phyloP scores from a whole-genome alignment of 225 moss, liverwort and hornwort species.

The Asterella californica region DNA sequence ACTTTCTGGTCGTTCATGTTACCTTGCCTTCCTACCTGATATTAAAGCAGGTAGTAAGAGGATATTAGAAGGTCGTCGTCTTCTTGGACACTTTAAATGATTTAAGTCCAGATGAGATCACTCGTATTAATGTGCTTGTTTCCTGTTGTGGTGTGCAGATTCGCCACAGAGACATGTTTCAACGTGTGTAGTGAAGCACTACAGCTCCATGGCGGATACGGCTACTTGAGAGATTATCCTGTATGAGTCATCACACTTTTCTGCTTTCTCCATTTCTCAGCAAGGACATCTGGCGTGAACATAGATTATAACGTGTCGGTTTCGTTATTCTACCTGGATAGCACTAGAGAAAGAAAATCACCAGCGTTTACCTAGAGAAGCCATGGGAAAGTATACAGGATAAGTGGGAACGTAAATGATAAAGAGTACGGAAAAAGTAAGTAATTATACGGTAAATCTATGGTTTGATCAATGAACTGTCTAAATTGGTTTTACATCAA shows the following conservation, averaged over 20 bases:
- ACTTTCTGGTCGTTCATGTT: neutral
- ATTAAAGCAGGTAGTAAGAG: neutral
- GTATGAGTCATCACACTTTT: slow-evolving; percentile 39
- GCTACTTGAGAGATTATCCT: slow-evolving; percentile 94
- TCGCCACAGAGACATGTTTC: slow-evolving; percentile 91
- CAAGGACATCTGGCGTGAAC: neutral
- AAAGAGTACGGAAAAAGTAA: too few species aligned
- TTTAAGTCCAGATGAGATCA: neutral
- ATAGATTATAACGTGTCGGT: neutral
- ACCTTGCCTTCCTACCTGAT: neutral
- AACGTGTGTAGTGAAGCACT: slow-evolving; percentile 81
- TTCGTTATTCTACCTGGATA: neutral
- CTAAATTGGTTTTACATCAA: too few species aligned
- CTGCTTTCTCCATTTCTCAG: neutral
- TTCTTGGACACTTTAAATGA: neutral
- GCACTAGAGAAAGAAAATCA: neutral
- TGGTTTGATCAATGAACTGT: too few species aligned
- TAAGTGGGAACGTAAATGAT: neutral
- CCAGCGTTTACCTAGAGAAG: neutral
- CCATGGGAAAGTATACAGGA: neutral
- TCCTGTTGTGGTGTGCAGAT: slow-evolving; percentile 35
- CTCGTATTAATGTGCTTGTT: neutral
- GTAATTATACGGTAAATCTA: too few species aligned
- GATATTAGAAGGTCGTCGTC: neutral
- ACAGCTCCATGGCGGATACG: slow-evolving; percentile 98